Evolutionary conservation across 176 grass and related monocot genomes (phyloP).

Genomic region (Areca catechu): DNA sequence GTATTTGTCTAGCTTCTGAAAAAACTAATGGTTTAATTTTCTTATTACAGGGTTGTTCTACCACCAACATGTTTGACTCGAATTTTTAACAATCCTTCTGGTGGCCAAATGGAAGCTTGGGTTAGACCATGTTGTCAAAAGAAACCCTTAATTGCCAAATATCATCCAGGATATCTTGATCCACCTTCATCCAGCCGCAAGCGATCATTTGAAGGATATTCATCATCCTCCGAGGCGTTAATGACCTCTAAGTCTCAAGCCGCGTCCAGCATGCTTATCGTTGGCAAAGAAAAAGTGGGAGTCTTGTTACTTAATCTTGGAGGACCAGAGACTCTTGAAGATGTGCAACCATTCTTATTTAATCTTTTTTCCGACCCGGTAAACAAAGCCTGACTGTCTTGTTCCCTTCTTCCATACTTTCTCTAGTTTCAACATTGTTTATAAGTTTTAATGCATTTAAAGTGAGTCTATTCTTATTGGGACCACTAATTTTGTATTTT

Average conservation of each 20-base stretch:
- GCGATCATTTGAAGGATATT: constrained; percentile 33
- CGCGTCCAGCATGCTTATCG: constrained; percentile 35
- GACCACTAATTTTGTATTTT: no score
- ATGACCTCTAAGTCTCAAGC: constrained; percentile 47
- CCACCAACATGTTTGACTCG: constrained; percentile 38
- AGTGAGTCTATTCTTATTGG: no score
- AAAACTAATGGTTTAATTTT: not conserved
- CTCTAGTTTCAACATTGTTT: not conserved
- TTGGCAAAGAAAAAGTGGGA: constrained; percentile 72
- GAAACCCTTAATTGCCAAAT: constrained; percentile 34
- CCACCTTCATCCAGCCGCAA: constrained; percentile 24
- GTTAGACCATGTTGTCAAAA: constrained; percentile 22
- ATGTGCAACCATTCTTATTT: constrained; percentile 96
- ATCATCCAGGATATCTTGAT: constrained; percentile 28
- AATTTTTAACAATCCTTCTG: constrained; percentile 20
- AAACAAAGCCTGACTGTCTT: constrained; percentile 5
- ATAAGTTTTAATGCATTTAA: no score
- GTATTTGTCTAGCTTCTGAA: not conserved
- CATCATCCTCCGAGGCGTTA: constrained; percentile 67
- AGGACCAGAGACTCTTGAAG: constrained; percentile 91
- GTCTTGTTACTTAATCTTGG: constrained; percentile 96
- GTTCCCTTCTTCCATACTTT: not conserved
- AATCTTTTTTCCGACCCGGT: constrained; percentile 98
- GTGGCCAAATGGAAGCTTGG: constrained; percentile 25
- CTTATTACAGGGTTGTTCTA: constrained; percentile 33